Conservation (phyloP, 2,329 filamentous ascomycete species). For the Thelonectria rubi region DNA sequence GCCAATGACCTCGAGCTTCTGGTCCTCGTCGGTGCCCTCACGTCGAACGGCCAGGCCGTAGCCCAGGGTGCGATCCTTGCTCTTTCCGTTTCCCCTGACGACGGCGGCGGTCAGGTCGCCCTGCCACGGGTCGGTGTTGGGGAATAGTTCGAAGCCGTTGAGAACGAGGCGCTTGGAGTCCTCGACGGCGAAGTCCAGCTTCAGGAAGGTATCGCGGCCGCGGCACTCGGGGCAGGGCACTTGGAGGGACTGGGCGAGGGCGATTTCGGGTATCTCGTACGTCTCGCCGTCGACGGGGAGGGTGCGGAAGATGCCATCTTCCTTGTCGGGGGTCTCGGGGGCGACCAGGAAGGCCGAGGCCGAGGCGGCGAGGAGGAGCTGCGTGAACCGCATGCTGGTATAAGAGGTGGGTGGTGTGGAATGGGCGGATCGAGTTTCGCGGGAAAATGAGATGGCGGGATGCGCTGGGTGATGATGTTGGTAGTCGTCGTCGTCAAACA, state of each 20-base stretch:
- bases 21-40: constrained; percentile 59
- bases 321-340: constrained; percentile 56
- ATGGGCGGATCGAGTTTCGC: not conserved
- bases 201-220: constrained; percentile 55
- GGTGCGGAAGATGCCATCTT: constrained; percentile 54
- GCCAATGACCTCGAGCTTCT: constrained; percentile 60
- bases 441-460: not conserved
- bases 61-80: constrained; percentile 55
- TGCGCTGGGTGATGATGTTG: not conserved
- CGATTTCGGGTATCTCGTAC: constrained; percentile 48
- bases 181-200: constrained; percentile 64
- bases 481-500: not conserved
- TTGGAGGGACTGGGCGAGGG: constrained; percentile 52
- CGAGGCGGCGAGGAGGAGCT: constrained; percentile 46
- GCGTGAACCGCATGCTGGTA: constrained; percentile 46
- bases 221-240: constrained; percentile 65
- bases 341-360: constrained; percentile 63
- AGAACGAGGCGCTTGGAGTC: constrained; percentile 60
- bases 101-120: constrained; percentile 57
- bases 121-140: constrained; percentile 57
- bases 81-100: constrained; percentile 50
- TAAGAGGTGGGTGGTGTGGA: too few relatives aligned
- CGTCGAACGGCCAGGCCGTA: constrained; percentile 57
- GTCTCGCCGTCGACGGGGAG: constrained; percentile 49
- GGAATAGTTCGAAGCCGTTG: constrained; percentile 70